These are phyloP conservation scores for Millerozyma miso DNA, from an alignment of 805 yeast species.

Conservation along the genomic window DNA sequence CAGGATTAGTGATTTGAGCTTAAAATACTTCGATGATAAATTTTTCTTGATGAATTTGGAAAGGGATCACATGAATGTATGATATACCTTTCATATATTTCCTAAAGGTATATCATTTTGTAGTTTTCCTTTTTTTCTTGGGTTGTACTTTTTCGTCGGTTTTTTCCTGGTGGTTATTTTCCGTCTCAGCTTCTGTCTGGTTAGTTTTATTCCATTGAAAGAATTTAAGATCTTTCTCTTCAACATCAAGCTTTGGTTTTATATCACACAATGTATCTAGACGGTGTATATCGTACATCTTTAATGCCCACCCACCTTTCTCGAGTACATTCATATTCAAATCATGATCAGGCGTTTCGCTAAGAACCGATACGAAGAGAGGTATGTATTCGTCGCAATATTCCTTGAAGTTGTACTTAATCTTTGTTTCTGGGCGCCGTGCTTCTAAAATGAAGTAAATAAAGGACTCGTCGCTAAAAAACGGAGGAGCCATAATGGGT, in stretches of 20 bases:
- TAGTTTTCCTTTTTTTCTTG: neutral
- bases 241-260: constrained; percentile 14
- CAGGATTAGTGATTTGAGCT: constrained; percentile 27
- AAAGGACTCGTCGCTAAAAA: constrained; percentile 48
- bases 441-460: constrained; percentile 27
- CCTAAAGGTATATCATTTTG: neutral
- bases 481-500: constrained; percentile 33
- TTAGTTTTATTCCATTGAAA: neutral
- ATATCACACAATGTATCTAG: constrained; percentile 22
- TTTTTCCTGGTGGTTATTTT: neutral
- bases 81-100: neutral
- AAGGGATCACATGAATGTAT: constrained; percentile 29
- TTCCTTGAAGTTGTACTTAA: constrained; percentile 41
- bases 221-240: neutral
- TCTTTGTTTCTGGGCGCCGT: constrained; percentile 19
- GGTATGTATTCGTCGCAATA: constrained; percentile 34
- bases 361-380: constrained; percentile 13
- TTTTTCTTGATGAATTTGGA: constrained; percentile 36
- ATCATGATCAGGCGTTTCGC: neutral
- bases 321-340: constrained; percentile 18
- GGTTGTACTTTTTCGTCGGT: neutral
- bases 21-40: constrained; percentile 26
- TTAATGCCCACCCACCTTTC: constrained; percentile 36
- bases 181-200: neutral
- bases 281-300: constrained; percentile 22